Evolutionary conservation across 106 monocot species (phyloP), one percentile per base, ranked within the genome.

Genomic region (Phalaenopsis aphrodite): DNA sequence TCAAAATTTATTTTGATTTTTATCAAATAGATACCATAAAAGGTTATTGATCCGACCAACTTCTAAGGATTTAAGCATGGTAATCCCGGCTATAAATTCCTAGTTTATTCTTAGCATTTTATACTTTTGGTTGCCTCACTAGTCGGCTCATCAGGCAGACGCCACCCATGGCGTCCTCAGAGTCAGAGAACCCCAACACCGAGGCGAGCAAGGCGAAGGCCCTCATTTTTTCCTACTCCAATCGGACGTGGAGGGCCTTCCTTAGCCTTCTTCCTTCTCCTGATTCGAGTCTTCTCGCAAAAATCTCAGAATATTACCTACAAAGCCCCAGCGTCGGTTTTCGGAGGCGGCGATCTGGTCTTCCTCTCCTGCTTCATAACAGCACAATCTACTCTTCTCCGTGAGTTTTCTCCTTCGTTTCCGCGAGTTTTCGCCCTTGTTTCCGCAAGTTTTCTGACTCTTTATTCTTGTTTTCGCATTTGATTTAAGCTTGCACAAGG

Each of bases 321-420:
- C 41, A 3, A 49, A 56, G 82, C 38, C 6, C 41, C 39, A 81
- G 42, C 16, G 66, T 64, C 45, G n/a, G 78, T 21, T 78, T 49
- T 55, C 76, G 79, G 17, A 57, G 49, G 36, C 78, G 88, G n/a
- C 78, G 83, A 18, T 61, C 75, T 16, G 82, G 91, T 8, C 89
- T 95, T 5, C 88, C 95, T 15, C 83, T 93, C 36, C 89, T 88
- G 0, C 81, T 89, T 23, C 83, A 78, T n/a, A 45, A 80, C 55
- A 76, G 55, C n/a, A 55, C 79, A 12, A 38, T 82, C 67, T 69
- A 72, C 24, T 84, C 83, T 12, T 66, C 77, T 57, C 30, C 68
- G 90, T 91, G 19, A 80, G 88, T 36, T 8, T 30, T 30, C 30
- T 0, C 30, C 30, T 30, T 30, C 30, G 0, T 30, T 0, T 30